phyloP scores from a whole-genome alignment of 148 eudicot genomes.

The Gaultheria prostrata region DNA sequence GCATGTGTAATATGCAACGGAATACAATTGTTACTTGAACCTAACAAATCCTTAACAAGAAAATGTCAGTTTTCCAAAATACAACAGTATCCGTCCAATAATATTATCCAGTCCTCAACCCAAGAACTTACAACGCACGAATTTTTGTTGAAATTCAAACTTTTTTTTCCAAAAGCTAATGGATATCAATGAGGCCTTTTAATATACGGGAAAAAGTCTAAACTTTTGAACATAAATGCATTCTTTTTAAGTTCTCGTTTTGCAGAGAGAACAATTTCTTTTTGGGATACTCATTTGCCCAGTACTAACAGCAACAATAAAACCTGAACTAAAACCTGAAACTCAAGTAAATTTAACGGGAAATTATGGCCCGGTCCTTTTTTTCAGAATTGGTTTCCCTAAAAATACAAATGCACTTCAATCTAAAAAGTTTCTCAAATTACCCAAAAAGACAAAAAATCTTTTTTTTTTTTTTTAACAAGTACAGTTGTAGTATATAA shows the following conservation, averaged over 20 bases:
- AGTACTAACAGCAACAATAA: background rate
- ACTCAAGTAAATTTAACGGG: conserved; percentile 2
- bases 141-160: no score
- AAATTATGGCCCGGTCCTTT: background rate
- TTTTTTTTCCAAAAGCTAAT: no score
- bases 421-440: background rate
- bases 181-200: no score
- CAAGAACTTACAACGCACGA: no score
- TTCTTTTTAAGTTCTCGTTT: no score
- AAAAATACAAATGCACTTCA: background rate
- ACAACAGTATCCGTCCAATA: no score
- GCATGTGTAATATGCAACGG: background rate
- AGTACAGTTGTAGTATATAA: background rate
- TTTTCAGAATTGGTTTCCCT: background rate
- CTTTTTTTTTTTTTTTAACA: background rate
- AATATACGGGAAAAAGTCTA: no score
- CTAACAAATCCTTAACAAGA: background rate
- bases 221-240: no score
- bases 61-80: background rate
- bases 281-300: background rate
- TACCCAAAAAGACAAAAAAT: no score
- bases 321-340: background rate
- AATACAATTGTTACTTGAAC: background rate
- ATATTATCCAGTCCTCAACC: no score
- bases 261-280: no score